Percentiles rank a stretch among this genome's conserved stretches.
phyloP scores from a whole-genome alignment of 805 yeast genomes.

The Ogataea nakhonphanomensis region DNA sequence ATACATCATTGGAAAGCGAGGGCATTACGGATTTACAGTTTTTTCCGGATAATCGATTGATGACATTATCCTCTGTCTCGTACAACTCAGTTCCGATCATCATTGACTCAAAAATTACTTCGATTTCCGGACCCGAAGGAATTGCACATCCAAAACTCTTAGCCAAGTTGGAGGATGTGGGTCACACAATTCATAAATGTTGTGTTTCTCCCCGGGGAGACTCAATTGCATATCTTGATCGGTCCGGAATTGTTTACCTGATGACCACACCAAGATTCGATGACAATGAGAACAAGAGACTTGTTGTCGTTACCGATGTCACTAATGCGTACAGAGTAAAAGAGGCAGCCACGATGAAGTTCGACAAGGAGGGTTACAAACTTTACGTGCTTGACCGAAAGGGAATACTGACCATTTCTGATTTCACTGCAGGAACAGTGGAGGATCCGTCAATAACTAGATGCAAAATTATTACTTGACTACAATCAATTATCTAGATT shows the following conservation, averaged over 20 bases:
- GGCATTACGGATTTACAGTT: conserved; percentile 83
- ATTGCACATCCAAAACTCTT: conserved; percentile 59
- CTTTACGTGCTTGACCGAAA: conserved; percentile 75
- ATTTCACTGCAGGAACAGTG: conserved; percentile 84
- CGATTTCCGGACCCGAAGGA: conserved; percentile 35
- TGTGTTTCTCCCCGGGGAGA: conserved; percentile 84
- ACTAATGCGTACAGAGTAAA: conserved; percentile 66
- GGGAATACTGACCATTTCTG: conserved; percentile 75
- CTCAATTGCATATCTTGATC: conserved; percentile 75
- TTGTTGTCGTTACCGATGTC: conserved; percentile 72
- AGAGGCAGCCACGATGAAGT: conserved; percentile 76
- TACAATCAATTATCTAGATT: background rate
- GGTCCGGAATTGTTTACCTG: conserved; percentile 71
- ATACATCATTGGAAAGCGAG: conserved; percentile 72
- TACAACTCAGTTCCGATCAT: conserved; percentile 65
- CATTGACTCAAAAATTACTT: conserved; percentile 58
- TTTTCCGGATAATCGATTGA: conserved; percentile 59
- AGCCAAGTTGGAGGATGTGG: conserved; percentile 72
- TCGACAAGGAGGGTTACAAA: conserved; percentile 79
- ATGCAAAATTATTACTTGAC: conserved; percentile 51
- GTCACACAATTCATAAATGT: conserved; percentile 70
- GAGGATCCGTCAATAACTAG: conserved; percentile 63
- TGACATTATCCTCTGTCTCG: conserved; percentile 56
- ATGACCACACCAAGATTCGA: conserved; percentile 58
- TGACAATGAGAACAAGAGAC: conserved; percentile 53